Base-by-base conservation (phyloP, 495 filamentous ascomycete genomes). In the Poronia punctata region DNA sequence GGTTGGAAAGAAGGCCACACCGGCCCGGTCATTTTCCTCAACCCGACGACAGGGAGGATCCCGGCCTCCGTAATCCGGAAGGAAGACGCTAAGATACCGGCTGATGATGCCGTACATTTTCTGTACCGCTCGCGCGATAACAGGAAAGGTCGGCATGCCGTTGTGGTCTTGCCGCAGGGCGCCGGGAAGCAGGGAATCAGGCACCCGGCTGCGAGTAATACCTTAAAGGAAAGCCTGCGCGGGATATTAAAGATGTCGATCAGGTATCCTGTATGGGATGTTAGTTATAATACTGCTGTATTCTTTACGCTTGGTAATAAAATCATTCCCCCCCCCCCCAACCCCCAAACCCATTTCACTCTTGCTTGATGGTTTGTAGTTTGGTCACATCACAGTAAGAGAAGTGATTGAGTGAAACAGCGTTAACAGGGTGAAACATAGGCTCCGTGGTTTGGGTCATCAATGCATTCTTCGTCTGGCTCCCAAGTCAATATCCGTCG, bases 381-480 rank as follows among this genome's bases (percentile, higher is more conserved):
- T n/a, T n/a, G n/a, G n/a, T n/a, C n/a, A n/a, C n/a, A n/a, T n/a
- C n/a, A n/a, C n/a, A n/a, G n/a, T n/a, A n/a, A n/a, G n/a, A n/a
- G n/a, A n/a, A 6, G 14, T 17, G 4, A 17, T 6, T 32, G 12
- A 16, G 29, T 6, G 29, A 32, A 11, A 4, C 31, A 2, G 8
- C 17, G 17, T 5, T 3, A 11, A 11, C 2, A 11, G 9, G 15
- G 9, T 17, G 22, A 22, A 26, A 12, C 9, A 17, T 31, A 62
- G 55, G 64, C 3, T 80, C 76, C 8, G 59, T 76, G 0, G 54
- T 83, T 10, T 85, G 80, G 80, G 68, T 78, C 6, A 66, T 85
- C 46, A 85, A 85, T 52, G 78, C 69, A 5, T 83, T 79, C 57
- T 85, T 86, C 50, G 68, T 73, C 25, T 83, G 71, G 62, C 60